A percentile compares a stretch with the other conserved stretches of the same genome.
These are phyloP conservation scores for Astrocystis sublimbata DNA, from an alignment of 495 filamentous ascomycete genomes.

Conservation along the genomic window DNA sequence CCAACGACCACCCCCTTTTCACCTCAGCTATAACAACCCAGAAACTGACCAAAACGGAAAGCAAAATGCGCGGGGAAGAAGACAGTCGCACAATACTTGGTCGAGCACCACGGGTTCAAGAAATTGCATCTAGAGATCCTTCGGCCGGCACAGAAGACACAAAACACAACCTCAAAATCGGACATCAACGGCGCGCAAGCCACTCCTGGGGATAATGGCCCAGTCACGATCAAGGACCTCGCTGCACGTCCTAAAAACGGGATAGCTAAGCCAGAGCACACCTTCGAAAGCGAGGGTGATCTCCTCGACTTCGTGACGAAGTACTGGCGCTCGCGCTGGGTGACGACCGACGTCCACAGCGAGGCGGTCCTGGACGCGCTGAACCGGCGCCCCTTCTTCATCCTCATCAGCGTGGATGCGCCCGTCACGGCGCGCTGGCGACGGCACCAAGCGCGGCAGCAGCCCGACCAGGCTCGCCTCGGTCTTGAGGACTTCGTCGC, in stretches of 20 bases:
- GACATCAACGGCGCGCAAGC: not conserved
- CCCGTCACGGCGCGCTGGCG: constrained; percentile 81
- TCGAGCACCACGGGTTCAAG: constrained; percentile 73
- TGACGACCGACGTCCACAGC: constrained; percentile 77
- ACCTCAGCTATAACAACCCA: no score
- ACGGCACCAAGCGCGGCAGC: constrained; percentile 52
- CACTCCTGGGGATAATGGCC: constrained; percentile 14
- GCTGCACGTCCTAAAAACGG: constrained; percentile 26
- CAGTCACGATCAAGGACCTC: not conserved
- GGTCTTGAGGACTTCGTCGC: constrained; percentile 75
- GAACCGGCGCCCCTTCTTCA: constrained; percentile 81
- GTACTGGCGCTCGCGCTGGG: constrained; percentile 77
- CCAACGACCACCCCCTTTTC: constrained; percentile 19
- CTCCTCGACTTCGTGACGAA: constrained; percentile 85
- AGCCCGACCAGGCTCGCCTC: constrained; percentile 42
- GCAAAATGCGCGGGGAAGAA: constrained; percentile 90
- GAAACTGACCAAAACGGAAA: constrained; percentile 39
- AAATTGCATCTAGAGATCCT: constrained; percentile 47
- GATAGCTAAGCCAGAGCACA: constrained; percentile 23
- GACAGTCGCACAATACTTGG: constrained; percentile 80
- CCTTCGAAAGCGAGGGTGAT: constrained; percentile 59
- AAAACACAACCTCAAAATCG: not conserved
- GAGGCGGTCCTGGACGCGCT: constrained; percentile 69
- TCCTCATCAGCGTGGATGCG: constrained; percentile 89
- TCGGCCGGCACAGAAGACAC: not conserved